phyloP scores from a whole-genome alignment of 345 rosid species.

The Populus nigra region DNA sequence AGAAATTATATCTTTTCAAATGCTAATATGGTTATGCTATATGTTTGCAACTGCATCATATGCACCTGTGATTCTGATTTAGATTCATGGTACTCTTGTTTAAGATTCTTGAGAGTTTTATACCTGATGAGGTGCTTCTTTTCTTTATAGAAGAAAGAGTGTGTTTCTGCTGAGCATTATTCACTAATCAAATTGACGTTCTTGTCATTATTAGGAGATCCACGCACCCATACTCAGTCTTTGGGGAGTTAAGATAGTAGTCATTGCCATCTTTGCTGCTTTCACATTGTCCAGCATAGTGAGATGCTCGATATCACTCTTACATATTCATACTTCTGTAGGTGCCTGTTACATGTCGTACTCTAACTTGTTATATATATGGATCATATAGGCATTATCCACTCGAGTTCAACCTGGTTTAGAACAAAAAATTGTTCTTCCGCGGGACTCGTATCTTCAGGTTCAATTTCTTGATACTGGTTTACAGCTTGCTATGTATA shows the following conservation, averaged over 20 bases:
- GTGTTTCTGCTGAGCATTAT: neutral
- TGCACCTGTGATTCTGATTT: neutral
- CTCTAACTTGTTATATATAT: conserved; percentile 17
- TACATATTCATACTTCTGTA: neutral
- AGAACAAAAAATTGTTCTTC: conserved; percentile 96
- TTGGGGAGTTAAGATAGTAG: conserved; percentile 79
- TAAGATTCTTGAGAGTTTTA: neutral
- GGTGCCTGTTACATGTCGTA: conserved; percentile 1
- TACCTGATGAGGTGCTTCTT: neutral
- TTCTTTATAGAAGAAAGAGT: neutral
- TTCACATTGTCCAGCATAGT: conserved; percentile 77
- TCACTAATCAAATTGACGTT: conserved; percentile 14
- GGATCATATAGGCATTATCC: conserved; percentile 62
- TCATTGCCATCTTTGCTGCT: conserved; percentile 71
- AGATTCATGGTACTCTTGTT: neutral
- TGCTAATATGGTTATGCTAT: too few species aligned
- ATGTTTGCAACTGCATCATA: neutral
- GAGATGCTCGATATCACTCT: conserved; percentile 37
- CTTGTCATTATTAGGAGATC: conserved; percentile 50
- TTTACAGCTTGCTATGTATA: conserved; percentile 8
- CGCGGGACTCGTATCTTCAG: conserved; percentile 95
- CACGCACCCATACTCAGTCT: conserved; percentile 78
- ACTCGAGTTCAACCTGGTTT: conserved; percentile 91
- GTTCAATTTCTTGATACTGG: conserved; percentile 34
- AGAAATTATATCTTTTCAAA: neutral